phyloP scores from a whole-genome alignment of 1,139 yeast genomes.

The Hansenula lynferdii region DNA sequence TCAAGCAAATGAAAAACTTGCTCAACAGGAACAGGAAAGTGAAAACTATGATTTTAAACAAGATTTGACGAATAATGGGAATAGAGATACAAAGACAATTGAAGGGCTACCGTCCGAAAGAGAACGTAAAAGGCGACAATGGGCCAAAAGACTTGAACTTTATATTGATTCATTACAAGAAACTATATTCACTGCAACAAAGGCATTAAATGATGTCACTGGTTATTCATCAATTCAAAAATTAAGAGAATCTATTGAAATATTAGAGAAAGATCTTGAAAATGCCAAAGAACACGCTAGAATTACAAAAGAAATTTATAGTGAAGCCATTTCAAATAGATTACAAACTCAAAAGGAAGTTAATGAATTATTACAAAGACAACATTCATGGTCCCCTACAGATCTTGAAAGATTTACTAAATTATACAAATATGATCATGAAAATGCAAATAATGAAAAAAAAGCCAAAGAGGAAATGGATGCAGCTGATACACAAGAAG shows the following conservation, averaged over 20 bases:
- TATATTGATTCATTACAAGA: slow-evolving; percentile 63
- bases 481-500: slow-evolving; percentile 60
- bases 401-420: slow-evolving; percentile 85
- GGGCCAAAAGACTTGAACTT: slow-evolving; percentile 50
- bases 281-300: slow-evolving; percentile 46
- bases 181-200: slow-evolving; percentile 64
- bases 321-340: slow-evolving; percentile 60
- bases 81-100: slow-evolving; percentile 13
- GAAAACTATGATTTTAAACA: slow-evolving; percentile 26
- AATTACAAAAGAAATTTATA: slow-evolving; percentile 47
- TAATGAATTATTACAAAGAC: slow-evolving; percentile 82
- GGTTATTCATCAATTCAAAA: slow-evolving; percentile 84
- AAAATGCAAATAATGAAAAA: slow-evolving; percentile 58
- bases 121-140: slow-evolving; percentile 35
- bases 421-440: slow-evolving; percentile 76
- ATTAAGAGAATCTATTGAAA: slow-evolving; percentile 57
- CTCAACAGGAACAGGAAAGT: slow-evolving; percentile 29
- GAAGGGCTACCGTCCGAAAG: slow-evolving; percentile 38
- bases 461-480: slow-evolving; percentile 46
- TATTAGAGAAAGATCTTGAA: slow-evolving; percentile 43
- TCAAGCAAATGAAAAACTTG: slow-evolving; percentile 29
- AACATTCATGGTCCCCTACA: slow-evolving; percentile 69
- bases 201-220: slow-evolving; percentile 82
- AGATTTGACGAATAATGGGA: slow-evolving; percentile 24
- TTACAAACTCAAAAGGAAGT: slow-evolving; percentile 78